Evolutionary conservation across 23 red algal species (phyloP).

Genomic region (Cyanidium caldarium): DNA sequence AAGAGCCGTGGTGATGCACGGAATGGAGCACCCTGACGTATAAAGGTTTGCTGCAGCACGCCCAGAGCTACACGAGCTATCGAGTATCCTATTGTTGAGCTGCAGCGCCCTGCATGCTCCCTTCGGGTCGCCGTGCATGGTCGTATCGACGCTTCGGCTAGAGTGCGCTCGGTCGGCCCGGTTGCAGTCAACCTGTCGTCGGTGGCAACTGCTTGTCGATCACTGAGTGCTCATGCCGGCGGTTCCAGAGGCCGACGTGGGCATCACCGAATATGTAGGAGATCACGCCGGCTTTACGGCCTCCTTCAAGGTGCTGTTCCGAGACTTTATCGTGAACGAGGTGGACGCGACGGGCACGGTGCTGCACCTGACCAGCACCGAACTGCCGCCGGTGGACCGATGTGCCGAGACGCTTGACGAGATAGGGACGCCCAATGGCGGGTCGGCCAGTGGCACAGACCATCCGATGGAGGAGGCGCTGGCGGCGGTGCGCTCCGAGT

Average conservation of each 20-base stretch:
- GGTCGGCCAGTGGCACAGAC: not conserved
- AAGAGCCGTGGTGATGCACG: not conserved
- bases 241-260: slow-evolving; percentile 38
- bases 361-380: not conserved
- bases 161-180: too few species aligned
- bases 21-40: too few species aligned
- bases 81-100: too few species aligned
- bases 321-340: slow-evolving; percentile 95
- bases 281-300: slow-evolving; percentile 32
- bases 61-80: too few species aligned
- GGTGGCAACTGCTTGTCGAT: too few species aligned
- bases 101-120: too few species aligned
- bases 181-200: too few species aligned
- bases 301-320: slow-evolving; percentile 29
- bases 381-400: not conserved
- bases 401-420: too few species aligned
- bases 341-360: not conserved
- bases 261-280: slow-evolving; percentile 50
- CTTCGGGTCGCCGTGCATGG: too few species aligned
- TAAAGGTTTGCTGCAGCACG: too few species aligned
- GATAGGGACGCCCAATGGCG: too few species aligned
- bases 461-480: not conserved
- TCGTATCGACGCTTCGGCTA: too few species aligned
- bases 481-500: not conserved
- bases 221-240: not conserved